A percentile compares a stretch with the other conserved stretches of the same genome.
Evolutionary conservation across 2,329 filamentous ascomycete species (phyloP).

Genomic region (Xylariaceae sp.): DNA sequence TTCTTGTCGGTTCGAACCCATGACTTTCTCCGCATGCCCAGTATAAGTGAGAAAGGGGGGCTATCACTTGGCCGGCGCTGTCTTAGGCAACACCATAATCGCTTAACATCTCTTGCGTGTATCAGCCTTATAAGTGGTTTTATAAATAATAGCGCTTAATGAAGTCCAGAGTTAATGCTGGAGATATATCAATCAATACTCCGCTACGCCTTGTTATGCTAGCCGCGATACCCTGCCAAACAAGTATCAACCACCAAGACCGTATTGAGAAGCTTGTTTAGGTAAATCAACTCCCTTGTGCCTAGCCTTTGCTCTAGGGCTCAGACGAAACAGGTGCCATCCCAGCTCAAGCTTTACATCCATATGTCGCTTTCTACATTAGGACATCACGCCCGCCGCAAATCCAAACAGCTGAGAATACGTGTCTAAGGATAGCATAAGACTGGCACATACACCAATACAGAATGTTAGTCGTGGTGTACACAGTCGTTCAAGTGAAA

Average conservation of each 20-base stretch:
- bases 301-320: too few species aligned
- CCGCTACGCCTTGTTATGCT: neutral
- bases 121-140: too few species aligned
- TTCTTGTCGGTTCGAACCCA: neutral
- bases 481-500: too few species aligned
- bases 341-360: neutral
- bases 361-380: neutral
- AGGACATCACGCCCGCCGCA: neutral
- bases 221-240: neutral
- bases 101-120: too few species aligned
- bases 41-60: neutral
- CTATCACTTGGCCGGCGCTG: neutral
- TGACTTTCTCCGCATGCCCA: neutral
- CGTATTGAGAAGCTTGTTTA: too few species aligned
- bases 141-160: neutral
- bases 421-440: conserved; percentile 11
- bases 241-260: neutral
- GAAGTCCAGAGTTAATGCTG: neutral
- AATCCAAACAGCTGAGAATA: conserved; percentile 7
- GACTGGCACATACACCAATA: neutral
- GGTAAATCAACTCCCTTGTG: too few species aligned
- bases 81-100: too few species aligned
- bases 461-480: neutral
- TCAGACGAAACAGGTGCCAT: too few species aligned
- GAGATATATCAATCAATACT: too few species aligned